These are phyloP conservation scores for Pichia pseudocactophila DNA, from an alignment of 805 yeast genomes.

Conservation along the genomic window DNA sequence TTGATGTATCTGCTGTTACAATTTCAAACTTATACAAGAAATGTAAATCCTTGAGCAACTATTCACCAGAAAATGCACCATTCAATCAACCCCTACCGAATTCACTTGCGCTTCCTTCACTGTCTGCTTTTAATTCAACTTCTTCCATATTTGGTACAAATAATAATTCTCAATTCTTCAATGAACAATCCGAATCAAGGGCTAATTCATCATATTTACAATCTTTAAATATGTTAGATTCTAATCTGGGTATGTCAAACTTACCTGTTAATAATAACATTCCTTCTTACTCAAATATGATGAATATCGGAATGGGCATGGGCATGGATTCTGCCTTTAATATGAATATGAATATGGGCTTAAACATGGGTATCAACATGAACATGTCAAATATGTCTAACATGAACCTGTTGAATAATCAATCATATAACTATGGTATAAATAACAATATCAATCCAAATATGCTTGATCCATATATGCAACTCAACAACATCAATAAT, in stretches of 20 bases:
- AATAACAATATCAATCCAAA: too few relatives aligned
- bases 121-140: conserved; percentile 11
- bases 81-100: conserved; percentile 5
- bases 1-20: conserved; percentile 40
- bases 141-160: conserved; percentile 12
- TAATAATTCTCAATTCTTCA: conserved; percentile 4
- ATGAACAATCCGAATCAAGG: neutral
- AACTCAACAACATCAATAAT: neutral
- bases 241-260: neutral
- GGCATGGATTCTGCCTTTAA: too few relatives aligned
- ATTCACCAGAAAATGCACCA: conserved; percentile 1
- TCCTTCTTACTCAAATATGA: neutral
- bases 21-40: conserved; percentile 38
- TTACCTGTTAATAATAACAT: neutral
- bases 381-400: neutral
- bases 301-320: neutral
- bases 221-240: neutral
- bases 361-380: neutral
- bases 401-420: neutral
- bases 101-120: conserved; percentile 3
- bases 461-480: neutral
- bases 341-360: neutral
- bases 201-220: neutral
- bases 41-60: neutral
- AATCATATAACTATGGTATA: neutral